A percentile compares a stretch with the other conserved stretches of the same genome.
phyloP scores from a whole-genome alignment of 2,329 filamentous ascomycete genomes.

The Diaporthe citriasiana region DNA sequence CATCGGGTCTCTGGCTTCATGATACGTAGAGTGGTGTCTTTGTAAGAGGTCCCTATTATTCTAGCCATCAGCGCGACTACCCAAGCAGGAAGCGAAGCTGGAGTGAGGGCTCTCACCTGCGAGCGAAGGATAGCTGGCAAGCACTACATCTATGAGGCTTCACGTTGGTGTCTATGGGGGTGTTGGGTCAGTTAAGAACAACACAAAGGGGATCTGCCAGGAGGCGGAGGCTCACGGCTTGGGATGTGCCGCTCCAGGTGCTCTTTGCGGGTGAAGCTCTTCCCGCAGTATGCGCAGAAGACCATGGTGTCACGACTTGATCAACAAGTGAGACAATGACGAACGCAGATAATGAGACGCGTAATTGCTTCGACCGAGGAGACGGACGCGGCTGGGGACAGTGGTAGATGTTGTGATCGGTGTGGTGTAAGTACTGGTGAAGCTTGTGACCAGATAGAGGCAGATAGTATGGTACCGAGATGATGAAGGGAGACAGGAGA shows the following conservation, averaged over 20 bases:
- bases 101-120: slow-evolving; percentile 56
- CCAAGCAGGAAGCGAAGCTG: not conserved
- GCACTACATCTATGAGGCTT: slow-evolving; percentile 65
- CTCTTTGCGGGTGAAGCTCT: slow-evolving; percentile 68
- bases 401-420: slow-evolving; percentile 41
- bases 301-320: slow-evolving; percentile 52
- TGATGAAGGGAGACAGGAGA: not conserved
- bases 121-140: slow-evolving; percentile 64
- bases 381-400: slow-evolving; percentile 35
- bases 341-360: slow-evolving; percentile 3
- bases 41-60: slow-evolving; percentile 62
- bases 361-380: slow-evolving; percentile 28
- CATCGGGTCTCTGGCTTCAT: slow-evolving; percentile 63
- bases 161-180: slow-evolving; percentile 64
- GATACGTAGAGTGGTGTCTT: slow-evolving; percentile 65
- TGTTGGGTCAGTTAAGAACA: slow-evolving; percentile 39
- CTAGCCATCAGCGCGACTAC: not conserved
- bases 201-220: not conserved
- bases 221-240: slow-evolving; percentile 58
- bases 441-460: slow-evolving; percentile 22
- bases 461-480: not conserved
- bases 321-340: slow-evolving; percentile 40
- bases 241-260: slow-evolving; percentile 70
- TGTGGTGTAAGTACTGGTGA: slow-evolving; percentile 39
- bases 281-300: slow-evolving; percentile 68